Percentiles rank a stretch among this genome's conserved stretches.
Evolutionary conservation across 2,329 filamentous ascomycete species (phyloP).

Genomic region (Aspergillus alliaceus): DNA sequence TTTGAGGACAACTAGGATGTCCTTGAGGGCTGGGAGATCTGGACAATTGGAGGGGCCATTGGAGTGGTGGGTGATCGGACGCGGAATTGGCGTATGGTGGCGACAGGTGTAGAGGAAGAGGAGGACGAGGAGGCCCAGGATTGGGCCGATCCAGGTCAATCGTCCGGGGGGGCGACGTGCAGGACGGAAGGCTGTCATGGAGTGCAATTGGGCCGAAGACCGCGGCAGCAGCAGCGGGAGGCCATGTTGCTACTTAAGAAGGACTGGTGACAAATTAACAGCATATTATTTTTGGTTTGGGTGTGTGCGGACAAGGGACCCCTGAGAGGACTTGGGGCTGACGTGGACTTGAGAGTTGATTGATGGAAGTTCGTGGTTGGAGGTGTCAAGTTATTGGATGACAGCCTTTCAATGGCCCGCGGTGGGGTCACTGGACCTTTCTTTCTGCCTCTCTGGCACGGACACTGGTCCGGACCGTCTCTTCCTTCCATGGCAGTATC

Average conservation of each 20-base stretch:
- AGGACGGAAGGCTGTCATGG: not conserved
- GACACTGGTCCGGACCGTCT: too few relatives aligned
- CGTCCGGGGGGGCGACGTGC: not conserved
- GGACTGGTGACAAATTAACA: too few relatives aligned
- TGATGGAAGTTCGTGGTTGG: not conserved
- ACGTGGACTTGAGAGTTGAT: not conserved
- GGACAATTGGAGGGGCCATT: slow-evolving; percentile 23
- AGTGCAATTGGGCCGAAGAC: not conserved
- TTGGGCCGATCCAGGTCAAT: not conserved
- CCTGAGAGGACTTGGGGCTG: not conserved
- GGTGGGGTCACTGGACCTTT: not conserved
- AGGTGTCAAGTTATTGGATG: not conserved
- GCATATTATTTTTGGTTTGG: too few relatives aligned
- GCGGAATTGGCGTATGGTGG: too few relatives aligned
- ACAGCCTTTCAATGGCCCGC: not conserved
- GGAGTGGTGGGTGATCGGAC: not conserved
- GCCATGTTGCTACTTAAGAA: not conserved
- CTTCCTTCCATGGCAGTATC: too few relatives aligned
- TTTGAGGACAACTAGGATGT: slow-evolving; percentile 59
- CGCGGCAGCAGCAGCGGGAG: not conserved
- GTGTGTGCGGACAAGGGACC: not conserved
- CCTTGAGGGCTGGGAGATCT: slow-evolving; percentile 40
- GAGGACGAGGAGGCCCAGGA: not conserved
- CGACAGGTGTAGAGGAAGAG: not conserved
- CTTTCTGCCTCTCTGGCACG: too few relatives aligned